Base-by-base conservation (phyloP, 208 protist species). In the Lotmaria passim region DNA sequence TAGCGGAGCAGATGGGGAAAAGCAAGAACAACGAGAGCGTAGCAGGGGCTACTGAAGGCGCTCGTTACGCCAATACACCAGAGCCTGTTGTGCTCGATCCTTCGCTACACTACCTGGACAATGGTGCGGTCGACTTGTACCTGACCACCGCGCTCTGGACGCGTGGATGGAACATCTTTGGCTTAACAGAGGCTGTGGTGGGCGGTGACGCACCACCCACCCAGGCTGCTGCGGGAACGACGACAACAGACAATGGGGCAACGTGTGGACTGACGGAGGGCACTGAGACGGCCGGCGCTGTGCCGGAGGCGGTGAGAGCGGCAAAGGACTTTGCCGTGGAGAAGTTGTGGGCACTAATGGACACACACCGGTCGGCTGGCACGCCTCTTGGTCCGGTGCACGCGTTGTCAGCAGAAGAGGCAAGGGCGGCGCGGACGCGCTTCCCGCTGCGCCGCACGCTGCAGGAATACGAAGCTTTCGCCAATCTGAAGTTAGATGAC, bases 91-190 rank as follows among this genome's bases (percentile, higher is more conserved):
- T n/a, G 26, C 61, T 89, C 7, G 83, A 89, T 39, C 66, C 83
- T 19, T 74, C 68, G 23, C 56, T 86, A 26, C 69, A 73, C 61
- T 79, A 73, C 41, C 34, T 89, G 15, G 73, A 66, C 14, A 28
- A 50, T 24, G 80, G 62, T n/a, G 63, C 75, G 28, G 61, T 77
- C 46, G 66, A 81, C 31, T 23, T 81, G 19, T 67, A 83, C 43
- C 50, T 81, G 11, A 85, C 73, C 30, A 59, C 72, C 5, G 70
- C 72, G 46, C 57, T 89, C 23, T 89, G 83, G 83, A 84, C 77
- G 31, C 55, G 79, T 48, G 84, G 84, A 17, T 85, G 77, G 76
- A 81, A 89, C 53, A 52, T 86, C 1, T 85, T 86, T 68, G 69
- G 75, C 10, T 24, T 78, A 8, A 86, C 74, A 15, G 84, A 86